Evolutionary conservation across 768 basidiomycete genomes (phyloP).

Genomic region (Kwoniella europaea): DNA sequence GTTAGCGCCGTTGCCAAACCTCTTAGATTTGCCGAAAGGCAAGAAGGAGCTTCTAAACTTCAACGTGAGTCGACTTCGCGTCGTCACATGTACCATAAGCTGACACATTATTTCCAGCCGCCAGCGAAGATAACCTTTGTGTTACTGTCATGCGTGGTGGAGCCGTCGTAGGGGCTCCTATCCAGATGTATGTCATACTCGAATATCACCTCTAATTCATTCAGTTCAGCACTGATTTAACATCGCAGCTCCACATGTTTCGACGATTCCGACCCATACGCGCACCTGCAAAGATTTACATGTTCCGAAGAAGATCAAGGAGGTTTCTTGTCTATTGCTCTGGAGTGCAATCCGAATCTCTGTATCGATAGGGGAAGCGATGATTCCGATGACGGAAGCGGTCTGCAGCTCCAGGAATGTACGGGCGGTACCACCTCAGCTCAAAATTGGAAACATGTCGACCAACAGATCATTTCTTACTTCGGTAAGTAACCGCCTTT

Average conservation of each 20-base stretch:
- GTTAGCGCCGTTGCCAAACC: not conserved
- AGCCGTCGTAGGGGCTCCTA: not conserved
- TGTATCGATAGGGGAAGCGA: slow-evolving; percentile 11
- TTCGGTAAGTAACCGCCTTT: not conserved
- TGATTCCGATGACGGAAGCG: slow-evolving; percentile 2
- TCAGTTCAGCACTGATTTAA: not conserved
- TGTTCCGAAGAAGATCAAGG: not conserved
- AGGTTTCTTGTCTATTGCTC: not conserved
- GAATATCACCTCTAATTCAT: not conserved
- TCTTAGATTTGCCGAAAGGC: not conserved
- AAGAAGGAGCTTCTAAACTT: not conserved
- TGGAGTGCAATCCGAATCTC: not conserved
- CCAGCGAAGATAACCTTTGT: not conserved
- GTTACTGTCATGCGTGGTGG: slow-evolving; percentile 3
- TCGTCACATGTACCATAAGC: not conserved
- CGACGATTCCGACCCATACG: not conserved
- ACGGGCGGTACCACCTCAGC: not conserved
- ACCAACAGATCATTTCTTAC: not conserved
- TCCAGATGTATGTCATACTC: slow-evolving; percentile 1
- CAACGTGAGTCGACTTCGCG: not conserved
- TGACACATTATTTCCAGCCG: not conserved
- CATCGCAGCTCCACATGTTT: not conserved
- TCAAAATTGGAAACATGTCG: not conserved
- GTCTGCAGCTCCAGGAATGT: slow-evolving; percentile 3
- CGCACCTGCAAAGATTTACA: not conserved